Conservation (phyloP, 495 filamentous ascomycete genomes). For the Annulohypoxylon maeteangense region DNA sequence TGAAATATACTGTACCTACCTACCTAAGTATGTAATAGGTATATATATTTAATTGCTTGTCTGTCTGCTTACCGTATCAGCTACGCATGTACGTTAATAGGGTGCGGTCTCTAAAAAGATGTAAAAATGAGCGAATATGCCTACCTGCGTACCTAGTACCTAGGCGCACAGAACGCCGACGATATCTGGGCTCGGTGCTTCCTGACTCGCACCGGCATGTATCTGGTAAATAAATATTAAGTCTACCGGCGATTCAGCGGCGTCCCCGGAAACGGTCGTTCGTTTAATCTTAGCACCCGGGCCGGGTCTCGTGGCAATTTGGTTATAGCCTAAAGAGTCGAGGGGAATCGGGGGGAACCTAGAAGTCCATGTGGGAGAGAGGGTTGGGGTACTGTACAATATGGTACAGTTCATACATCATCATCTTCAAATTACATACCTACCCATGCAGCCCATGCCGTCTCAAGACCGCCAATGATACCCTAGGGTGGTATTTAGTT, state of each 20-base stretch:
- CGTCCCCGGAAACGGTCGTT: conserved; percentile 1
- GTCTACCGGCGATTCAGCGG: not conserved
- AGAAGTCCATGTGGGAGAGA: not conserved
- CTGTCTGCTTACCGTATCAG: too few species aligned
- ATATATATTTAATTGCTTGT: not conserved
- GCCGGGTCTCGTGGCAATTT: conserved; percentile 19
- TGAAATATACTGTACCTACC: not conserved
- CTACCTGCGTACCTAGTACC: not conserved
- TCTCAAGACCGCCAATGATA: conserved; percentile 20
- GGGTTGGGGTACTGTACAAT: conserved; percentile 1
- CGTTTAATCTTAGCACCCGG: conserved; percentile 8
- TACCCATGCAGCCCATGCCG: not conserved
- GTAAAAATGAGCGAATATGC: not conserved
- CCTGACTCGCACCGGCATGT: not conserved
- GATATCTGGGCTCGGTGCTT: not conserved
- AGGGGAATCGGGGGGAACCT: not conserved
- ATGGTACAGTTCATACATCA: conserved; percentile 4
- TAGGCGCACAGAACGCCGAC: not conserved
- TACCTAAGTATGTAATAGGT: too few species aligned
- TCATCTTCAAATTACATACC: conserved; percentile 1
- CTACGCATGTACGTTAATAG: not conserved
- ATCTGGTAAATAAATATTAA: not conserved
- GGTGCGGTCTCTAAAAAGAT: not conserved
- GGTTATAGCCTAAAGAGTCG: not conserved
- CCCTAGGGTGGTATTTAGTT: conserved; percentile 31